Percentiles rank a stretch among this genome's conserved stretches.
Evolutionary conservation across 495 filamentous ascomycete genomes (phyloP).

Genomic region (Monascus purpureus): DNA sequence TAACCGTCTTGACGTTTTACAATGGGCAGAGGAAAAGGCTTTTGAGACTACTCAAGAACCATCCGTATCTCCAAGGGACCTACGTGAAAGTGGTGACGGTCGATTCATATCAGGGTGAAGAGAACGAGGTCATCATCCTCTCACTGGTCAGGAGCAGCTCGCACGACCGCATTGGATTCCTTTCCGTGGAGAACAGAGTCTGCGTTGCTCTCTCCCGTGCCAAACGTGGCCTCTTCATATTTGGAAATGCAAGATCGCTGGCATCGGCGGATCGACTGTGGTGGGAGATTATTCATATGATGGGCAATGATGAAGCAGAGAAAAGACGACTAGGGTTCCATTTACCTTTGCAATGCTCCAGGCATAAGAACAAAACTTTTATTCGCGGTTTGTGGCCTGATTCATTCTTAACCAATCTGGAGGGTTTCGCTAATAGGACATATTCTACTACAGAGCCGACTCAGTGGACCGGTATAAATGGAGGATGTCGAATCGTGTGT

Average conservation of each 20-base stretch:
- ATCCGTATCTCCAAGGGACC: conserved; percentile 31
- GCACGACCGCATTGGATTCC: conserved; percentile 47
- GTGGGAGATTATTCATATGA: conserved; percentile 19
- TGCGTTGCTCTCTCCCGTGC: conserved; percentile 86
- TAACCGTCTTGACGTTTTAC: conserved; percentile 87
- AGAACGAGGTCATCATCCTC: conserved; percentile 75
- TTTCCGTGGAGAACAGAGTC: conserved; percentile 61
- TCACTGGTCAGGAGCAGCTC: conserved; percentile 69
- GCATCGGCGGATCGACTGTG: conserved; percentile 17
- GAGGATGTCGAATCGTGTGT: conserved; percentile 29
- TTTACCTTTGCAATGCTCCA: conserved; percentile 27
- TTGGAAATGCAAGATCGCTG: conserved; percentile 58
- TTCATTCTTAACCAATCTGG: neutral
- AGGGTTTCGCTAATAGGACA: neutral
- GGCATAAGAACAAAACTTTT: conserved; percentile 18
- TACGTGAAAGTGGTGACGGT: conserved; percentile 66
- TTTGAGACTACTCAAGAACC: conserved; percentile 32
- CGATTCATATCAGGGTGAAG: conserved; percentile 89
- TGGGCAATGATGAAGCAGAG: conserved; percentile 8
- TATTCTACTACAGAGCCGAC: neutral
- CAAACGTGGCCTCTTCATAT: conserved; percentile 72
- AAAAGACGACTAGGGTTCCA: conserved; percentile 17
- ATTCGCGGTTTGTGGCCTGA: conserved; percentile 14
- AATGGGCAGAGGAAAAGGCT: conserved; percentile 67
- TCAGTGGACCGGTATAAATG: conserved; percentile 1